Evolutionary conservation across 768 basidiomycete genomes (phyloP), one percentile per base, ranked within the genome.

Genomic region (Gloeopeniophorella convolvens): DNA sequence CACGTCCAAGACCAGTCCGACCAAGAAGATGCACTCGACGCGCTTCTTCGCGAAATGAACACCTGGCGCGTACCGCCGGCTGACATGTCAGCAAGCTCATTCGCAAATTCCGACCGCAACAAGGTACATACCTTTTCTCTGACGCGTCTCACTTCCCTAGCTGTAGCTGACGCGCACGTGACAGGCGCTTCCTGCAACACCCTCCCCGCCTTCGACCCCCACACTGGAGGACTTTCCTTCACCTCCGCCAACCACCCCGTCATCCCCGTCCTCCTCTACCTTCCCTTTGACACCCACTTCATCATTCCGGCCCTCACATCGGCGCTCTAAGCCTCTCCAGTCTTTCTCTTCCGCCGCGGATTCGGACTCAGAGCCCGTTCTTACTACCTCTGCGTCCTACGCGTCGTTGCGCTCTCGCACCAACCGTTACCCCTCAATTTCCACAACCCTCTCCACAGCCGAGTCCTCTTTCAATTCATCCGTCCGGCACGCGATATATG

Each of bases 41-140:
- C 66, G 47, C 66, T 69, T 51, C 60, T 69, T 3, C 67, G 64
- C 27, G 66, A 69, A 55, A 69, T 69, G 68, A 52, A 51, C 24
- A 45, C 57, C 26, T 58, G 57, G 57, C 57, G 50, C 26, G 37
- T 51, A 10, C 15, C 20, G 1, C 47, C 52, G 5, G 18, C 42
- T 23, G 37, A 36, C 18, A 34, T 35, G 10, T 54, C 52, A 11
- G n/a, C 41, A 18, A 46, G 32, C 9, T 32, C 51, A 4, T 27
- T 42, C 37, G 42, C 48, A 15, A 35, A 41, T 32, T 21, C 56
- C 53, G 44, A 58, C 21, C 54, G 54, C 9, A 43, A 58, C 31
- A 58, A 58, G 57, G 57, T 56, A 23, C n/a, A n/a, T n/a, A n/a
- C n/a, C n/a, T n/a, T 5, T 42, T 42, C 3, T 41, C 16, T 8